Percentiles rank a stretch among this genome's conserved stretches.
Conservation (phyloP, 352 stramenopile genomes). For the Globisporangium canariense region DNA sequence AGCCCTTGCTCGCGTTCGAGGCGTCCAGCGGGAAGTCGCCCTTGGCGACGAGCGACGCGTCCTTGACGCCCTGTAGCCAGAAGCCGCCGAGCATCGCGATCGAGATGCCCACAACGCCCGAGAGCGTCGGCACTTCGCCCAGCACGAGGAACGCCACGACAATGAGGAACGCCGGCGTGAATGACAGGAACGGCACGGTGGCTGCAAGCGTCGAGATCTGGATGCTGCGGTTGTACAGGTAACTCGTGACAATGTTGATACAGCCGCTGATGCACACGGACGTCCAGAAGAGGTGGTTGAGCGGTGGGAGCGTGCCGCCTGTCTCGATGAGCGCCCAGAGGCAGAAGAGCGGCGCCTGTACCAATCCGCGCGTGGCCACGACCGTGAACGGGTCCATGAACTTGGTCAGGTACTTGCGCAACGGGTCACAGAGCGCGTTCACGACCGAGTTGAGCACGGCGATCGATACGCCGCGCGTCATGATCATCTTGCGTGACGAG, state of each 20-base stretch:
- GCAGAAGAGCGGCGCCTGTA: conserved; percentile 72
- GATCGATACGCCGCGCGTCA: conserved; percentile 69
- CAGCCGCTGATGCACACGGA: conserved; percentile 65
- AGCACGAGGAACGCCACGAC: conserved; percentile 74
- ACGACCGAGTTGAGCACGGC: conserved; percentile 78
- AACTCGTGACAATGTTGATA: conserved; percentile 83
- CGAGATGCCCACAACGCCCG: conserved; percentile 54
- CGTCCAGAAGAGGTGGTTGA: conserved; percentile 84
- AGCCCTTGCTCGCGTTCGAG: conserved; percentile 64
- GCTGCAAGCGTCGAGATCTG: conserved; percentile 81
- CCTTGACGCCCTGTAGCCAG: conserved; percentile 62
- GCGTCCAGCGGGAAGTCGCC: conserved; percentile 43
- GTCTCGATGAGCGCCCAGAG: conserved; percentile 62
- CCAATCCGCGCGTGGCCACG: conserved; percentile 59
- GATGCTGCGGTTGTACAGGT: conserved; percentile 80
- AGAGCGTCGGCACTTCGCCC: conserved; percentile 66
- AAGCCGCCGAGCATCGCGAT: conserved; percentile 73
- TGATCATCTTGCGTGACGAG: conserved; percentile 34
- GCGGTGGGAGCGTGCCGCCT: conserved; percentile 37
- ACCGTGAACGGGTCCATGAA: conserved; percentile 85
- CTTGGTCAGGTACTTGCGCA: conserved; percentile 82
- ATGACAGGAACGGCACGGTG: conserved; percentile 77
- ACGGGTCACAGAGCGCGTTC: conserved; percentile 71
- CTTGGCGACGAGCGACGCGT: conserved; percentile 34
- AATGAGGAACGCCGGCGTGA: conserved; percentile 74